phyloP scores from a whole-genome alignment of 73 alveolate genomes.

The Paramecium bursaria region DNA sequence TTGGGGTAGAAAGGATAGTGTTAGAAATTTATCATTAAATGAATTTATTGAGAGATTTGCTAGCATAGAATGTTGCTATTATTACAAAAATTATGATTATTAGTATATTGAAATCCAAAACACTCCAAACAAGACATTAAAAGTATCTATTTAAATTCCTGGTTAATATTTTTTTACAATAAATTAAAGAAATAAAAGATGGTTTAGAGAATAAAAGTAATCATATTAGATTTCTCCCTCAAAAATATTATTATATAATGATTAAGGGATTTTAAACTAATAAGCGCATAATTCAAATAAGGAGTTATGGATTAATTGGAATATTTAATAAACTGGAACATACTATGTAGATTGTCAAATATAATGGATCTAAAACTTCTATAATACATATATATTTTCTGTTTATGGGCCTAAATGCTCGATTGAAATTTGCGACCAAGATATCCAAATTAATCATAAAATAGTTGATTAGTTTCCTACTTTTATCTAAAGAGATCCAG shows the following conservation, averaged over 20 bases:
- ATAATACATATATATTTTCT: background rate
- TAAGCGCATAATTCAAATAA: background rate
- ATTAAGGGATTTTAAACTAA: background rate
- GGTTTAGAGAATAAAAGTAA: conserved; percentile 1
- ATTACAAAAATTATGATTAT: conserved; percentile 7
- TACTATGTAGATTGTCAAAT: background rate
- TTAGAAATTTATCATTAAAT: background rate
- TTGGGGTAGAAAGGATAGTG: conserved; percentile 14
- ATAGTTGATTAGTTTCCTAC: background rate
- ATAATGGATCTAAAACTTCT: background rate
- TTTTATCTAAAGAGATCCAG: conserved; percentile 21
- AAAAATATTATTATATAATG: background rate
- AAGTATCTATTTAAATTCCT: background rate
- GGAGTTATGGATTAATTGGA: conserved; percentile 47
- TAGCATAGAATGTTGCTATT: conserved; percentile 5
- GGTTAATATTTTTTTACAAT: conserved; percentile 15
- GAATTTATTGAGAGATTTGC: conserved; percentile 35
- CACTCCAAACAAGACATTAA: no score
- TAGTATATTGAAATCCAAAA: background rate
- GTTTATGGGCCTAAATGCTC: background rate
- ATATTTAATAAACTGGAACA: background rate
- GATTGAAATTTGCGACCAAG: background rate
- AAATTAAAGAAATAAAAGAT: conserved; percentile 34
- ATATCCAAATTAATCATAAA: background rate
- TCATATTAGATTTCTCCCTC: background rate